These are phyloP conservation scores for Nepenthes alata DNA, from an alignment of 179 eudicot species.

Conservation along the genomic window DNA sequence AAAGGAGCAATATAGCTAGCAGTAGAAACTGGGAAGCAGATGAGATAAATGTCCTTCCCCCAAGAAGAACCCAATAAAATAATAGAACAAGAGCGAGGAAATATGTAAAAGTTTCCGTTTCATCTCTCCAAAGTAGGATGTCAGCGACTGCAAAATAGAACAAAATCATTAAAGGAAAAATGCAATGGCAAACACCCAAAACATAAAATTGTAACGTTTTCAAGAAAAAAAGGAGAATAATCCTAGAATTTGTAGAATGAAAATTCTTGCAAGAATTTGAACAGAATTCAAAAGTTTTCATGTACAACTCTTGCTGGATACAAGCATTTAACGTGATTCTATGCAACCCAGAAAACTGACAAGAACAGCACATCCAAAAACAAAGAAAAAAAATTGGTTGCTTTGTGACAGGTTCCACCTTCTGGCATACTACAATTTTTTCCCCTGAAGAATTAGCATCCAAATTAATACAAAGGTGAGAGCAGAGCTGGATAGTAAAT, in stretches of 20 bases:
- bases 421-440: too few relatives aligned
- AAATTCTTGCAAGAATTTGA: too few relatives aligned
- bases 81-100: slow-evolving; percentile 39
- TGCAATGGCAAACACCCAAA: not conserved
- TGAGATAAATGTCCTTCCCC: slow-evolving; percentile 59
- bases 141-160: slow-evolving; percentile 65
- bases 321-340: too few relatives aligned
- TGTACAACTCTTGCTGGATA: too few relatives aligned
- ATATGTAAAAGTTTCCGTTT: slow-evolving; percentile 64
- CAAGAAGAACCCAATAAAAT: slow-evolving; percentile 67
- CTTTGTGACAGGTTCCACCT: too few relatives aligned
- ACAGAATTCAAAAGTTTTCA: too few relatives aligned
- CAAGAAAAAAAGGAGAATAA: not conserved
- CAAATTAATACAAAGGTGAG: too few relatives aligned
- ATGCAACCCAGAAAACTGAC: not conserved
- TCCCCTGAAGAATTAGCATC: too few relatives aligned
- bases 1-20: slow-evolving; percentile 30
- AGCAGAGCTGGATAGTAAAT: too few relatives aligned
- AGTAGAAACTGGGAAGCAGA: slow-evolving; percentile 58
- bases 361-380: not conserved
- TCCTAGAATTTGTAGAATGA: too few relatives aligned
- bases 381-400: too few relatives aligned
- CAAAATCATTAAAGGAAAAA: not conserved
- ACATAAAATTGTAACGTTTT: not conserved
- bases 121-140: slow-evolving; percentile 84